Evolutionary conservation across 331 rosid genomes (phyloP).

Genomic region (Prunus yedoensis): DNA sequence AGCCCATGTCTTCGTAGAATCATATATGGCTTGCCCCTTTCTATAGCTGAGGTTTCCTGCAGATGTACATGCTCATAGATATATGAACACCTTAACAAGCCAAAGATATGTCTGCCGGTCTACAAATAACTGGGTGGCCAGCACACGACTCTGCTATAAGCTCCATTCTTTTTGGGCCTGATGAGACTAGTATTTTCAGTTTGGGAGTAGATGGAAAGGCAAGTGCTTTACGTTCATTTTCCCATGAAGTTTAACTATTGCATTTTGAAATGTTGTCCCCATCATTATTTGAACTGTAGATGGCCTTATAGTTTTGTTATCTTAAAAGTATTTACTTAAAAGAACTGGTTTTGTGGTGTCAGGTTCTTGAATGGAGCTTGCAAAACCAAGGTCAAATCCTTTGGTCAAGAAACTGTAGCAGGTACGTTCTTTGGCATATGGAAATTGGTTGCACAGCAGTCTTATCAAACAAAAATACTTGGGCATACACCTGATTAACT

Average conservation of each 20-base stretch:
- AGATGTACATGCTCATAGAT: background rate
- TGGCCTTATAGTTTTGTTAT: background rate
- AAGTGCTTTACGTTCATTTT: constrained; percentile 23
- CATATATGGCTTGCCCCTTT: background rate
- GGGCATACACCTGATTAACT: background rate
- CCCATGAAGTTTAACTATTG: constrained; percentile 9
- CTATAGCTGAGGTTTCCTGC: background rate
- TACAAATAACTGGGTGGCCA: constrained; percentile 99
- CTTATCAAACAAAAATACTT: background rate
- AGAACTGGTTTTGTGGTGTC: constrained; percentile 27
- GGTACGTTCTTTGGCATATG: constrained; percentile 43
- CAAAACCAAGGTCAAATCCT: constrained; percentile 93
- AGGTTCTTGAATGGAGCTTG: constrained; percentile 97
- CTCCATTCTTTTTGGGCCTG: constrained; percentile 93
- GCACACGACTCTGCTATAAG: constrained; percentile 95
- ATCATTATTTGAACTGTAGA: constrained; percentile 13
- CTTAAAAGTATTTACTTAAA: background rate
- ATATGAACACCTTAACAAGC: constrained; percentile 49
- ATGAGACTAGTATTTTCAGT: constrained; percentile 96
- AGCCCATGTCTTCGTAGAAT: background rate
- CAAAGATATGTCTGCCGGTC: constrained; percentile 92
- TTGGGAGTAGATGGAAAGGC: constrained; percentile 91
- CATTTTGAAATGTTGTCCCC: background rate
- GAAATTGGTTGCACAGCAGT: background rate
- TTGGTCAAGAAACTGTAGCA: constrained; percentile 81